phyloP scores from a whole-genome alignment of 2,329 filamentous ascomycete species.

The Escovopsis sp. region DNA sequence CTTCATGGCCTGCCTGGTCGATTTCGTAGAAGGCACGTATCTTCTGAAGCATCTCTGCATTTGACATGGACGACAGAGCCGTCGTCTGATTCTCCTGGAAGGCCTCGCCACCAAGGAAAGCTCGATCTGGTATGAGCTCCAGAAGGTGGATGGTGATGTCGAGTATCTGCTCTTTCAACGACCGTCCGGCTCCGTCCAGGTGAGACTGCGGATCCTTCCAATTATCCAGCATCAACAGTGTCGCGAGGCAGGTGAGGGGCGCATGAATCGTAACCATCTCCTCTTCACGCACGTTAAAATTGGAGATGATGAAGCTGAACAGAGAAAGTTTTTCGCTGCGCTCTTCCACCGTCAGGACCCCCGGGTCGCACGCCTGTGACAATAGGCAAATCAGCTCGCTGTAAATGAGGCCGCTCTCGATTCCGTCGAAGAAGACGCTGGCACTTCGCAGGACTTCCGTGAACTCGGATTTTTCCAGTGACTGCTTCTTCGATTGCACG shows the following conservation, averaged over 20 bases:
- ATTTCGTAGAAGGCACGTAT: slow-evolving; percentile 53
- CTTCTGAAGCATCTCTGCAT: slow-evolving; percentile 39
- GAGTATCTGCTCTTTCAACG: slow-evolving; percentile 21
- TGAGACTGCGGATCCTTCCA: slow-evolving; percentile 20
- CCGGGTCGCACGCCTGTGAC: slow-evolving; percentile 38
- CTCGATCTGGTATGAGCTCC: slow-evolving; percentile 48
- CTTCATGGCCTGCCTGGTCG: slow-evolving; percentile 55
- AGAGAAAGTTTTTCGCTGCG: slow-evolving; percentile 52
- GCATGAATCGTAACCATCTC: slow-evolving; percentile 86
- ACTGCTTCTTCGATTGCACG: slow-evolving; percentile 54
- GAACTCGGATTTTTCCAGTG: slow-evolving; percentile 54
- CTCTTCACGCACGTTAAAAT: slow-evolving; percentile 90
- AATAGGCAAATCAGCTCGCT: slow-evolving; percentile 61
- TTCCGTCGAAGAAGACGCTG: slow-evolving; percentile 91
- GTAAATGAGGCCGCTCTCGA: slow-evolving; percentile 89
- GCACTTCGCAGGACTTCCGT: slow-evolving; percentile 83
- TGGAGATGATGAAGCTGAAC: slow-evolving; percentile 64
- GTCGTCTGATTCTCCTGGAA: slow-evolving; percentile 7
- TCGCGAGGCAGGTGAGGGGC: slow-evolving; percentile 44
- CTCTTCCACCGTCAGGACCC: slow-evolving; percentile 26
- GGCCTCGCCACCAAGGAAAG: slow-evolving; percentile 28
- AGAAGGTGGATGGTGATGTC: slow-evolving; percentile 40
- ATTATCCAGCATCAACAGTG: slow-evolving; percentile 51
- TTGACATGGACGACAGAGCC: slow-evolving; percentile 8
- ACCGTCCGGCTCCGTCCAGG: slow-evolving; percentile 19